These are phyloP conservation scores for Sanghuangporus baumii DNA, from an alignment of 1,284 basidiomycete genomes.

Conservation along the genomic window DNA sequence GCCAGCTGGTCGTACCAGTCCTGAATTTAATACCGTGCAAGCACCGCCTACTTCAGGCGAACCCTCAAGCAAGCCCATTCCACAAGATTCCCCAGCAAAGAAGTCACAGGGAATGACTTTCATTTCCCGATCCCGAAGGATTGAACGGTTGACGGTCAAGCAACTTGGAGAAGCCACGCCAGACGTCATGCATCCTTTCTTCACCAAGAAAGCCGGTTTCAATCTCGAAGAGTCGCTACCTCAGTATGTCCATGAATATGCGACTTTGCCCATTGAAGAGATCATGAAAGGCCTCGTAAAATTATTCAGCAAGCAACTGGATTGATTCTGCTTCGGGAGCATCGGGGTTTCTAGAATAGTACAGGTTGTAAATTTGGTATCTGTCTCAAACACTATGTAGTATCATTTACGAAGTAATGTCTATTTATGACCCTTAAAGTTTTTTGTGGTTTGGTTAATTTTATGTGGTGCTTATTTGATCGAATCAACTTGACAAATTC, in stretches of 20 bases:
- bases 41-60: neutral
- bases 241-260: conserved; percentile 83
- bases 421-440: no score
- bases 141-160: conserved; percentile 73
- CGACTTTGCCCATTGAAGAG: conserved; percentile 75
- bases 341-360: no score
- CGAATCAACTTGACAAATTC: no score
- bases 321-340: conserved; percentile 16
- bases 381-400: no score
- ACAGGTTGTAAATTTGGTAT: no score
- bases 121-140: conserved; percentile 46
- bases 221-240: conserved; percentile 77
- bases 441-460: no score
- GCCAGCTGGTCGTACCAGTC: neutral
- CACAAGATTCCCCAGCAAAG: conserved; percentile 21
- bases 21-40: neutral
- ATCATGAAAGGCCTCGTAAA: conserved; percentile 80
- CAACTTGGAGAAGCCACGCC: conserved; percentile 85
- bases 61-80: neutral
- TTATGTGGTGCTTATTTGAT: neutral
- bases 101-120: conserved; percentile 40
- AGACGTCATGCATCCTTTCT: conserved; percentile 83
- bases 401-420: no score
- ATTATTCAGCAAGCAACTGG: conserved; percentile 75
- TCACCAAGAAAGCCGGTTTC: conserved; percentile 79